Conservation (phyloP, 352 stramenopile genomes). For the Phytopythium vexans region DNA sequence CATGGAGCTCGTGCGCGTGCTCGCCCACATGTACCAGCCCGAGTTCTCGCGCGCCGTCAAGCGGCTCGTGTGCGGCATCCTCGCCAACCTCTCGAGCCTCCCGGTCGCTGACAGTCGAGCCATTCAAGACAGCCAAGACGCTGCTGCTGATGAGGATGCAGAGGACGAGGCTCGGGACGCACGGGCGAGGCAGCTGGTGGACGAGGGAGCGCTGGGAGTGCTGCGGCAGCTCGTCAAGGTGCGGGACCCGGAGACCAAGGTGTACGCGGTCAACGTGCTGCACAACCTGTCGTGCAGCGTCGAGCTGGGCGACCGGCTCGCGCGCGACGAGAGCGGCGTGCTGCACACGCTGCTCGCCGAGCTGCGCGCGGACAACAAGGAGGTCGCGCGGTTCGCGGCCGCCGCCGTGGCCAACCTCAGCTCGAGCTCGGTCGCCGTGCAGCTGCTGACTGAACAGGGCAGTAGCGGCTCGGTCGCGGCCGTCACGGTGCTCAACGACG, state of each 20-base stretch:
- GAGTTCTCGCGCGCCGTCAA: conserved; percentile 80
- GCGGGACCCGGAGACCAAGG: conserved; percentile 75
- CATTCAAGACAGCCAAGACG: too few relatives aligned
- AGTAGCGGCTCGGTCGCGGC: conserved; percentile 9
- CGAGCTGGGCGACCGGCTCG: conserved; percentile 40
- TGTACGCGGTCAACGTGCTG: conserved; percentile 80
- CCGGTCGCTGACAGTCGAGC: neutral
- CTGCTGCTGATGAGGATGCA: neutral
- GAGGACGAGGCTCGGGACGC: conserved; percentile 4
- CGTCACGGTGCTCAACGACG: conserved; percentile 56
- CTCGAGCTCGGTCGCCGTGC: conserved; percentile 37
- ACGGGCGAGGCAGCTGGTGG: conserved; percentile 31
- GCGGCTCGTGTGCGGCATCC: conserved; percentile 66
- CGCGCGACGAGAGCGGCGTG: conserved; percentile 68
- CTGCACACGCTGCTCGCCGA: conserved; percentile 59
- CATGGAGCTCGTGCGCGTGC: conserved; percentile 75
- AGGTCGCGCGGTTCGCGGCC: conserved; percentile 65
- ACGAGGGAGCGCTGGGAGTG: conserved; percentile 60
- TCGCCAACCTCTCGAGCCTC: conserved; percentile 64
- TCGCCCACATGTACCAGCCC: conserved; percentile 75
- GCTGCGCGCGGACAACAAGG: conserved; percentile 61
- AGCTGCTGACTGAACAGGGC: conserved; percentile 48
- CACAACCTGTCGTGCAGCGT: conserved; percentile 75
- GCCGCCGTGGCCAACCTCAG: conserved; percentile 67
- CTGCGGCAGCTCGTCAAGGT: conserved; percentile 73